Conservation (phyloP, 305 asterid species). For the Salvia sclarea region DNA sequence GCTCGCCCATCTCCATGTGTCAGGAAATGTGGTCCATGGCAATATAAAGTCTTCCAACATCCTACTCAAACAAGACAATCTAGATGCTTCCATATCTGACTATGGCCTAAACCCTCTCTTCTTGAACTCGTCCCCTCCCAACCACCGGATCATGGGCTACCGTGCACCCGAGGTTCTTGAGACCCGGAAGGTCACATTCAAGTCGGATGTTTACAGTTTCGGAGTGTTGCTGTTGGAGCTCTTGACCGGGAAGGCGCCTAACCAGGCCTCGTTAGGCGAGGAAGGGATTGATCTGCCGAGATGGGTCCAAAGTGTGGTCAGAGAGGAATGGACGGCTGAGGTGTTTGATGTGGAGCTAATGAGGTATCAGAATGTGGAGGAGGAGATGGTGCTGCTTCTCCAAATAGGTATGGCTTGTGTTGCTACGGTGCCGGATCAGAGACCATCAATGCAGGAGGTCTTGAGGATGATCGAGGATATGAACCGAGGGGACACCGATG, state of each 20-base stretch:
- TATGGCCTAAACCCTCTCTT: conserved; percentile 83
- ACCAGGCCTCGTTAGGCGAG: conserved; percentile 92
- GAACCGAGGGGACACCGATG: conserved; percentile 75
- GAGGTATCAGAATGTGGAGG: conserved; percentile 93
- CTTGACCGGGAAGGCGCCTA: conserved; percentile 92
- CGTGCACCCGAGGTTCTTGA: conserved; percentile 96
- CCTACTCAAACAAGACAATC: conserved; percentile 72
- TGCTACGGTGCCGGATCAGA: conserved; percentile 74
- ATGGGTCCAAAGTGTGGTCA: conserved; percentile 97
- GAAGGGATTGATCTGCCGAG: conserved; percentile 97
- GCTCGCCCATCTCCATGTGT: conserved; percentile 67
- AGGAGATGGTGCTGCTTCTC: conserved; percentile 97
- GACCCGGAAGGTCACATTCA: conserved; percentile 73
- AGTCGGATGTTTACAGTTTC: conserved; percentile 90
- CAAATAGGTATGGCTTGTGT: conserved; percentile 99
- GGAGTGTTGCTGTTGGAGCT: conserved; percentile 86
- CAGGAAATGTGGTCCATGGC: conserved; percentile 76
- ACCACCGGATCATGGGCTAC: conserved; percentile 83
- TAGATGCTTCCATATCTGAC: conserved; percentile 70
- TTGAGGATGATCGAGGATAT: conserved; percentile 89
- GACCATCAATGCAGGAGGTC: conserved; percentile 79
- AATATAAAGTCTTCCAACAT: conserved; percentile 94
- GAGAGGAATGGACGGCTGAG: conserved; percentile 99
- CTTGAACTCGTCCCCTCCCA: conserved; percentile 57
- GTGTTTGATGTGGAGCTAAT: conserved; percentile 95